Evolutionary conservation across 345 rosid genomes (phyloP), one percentile per base, ranked within the genome.

Genomic region (Adansonia digitata): DNA sequence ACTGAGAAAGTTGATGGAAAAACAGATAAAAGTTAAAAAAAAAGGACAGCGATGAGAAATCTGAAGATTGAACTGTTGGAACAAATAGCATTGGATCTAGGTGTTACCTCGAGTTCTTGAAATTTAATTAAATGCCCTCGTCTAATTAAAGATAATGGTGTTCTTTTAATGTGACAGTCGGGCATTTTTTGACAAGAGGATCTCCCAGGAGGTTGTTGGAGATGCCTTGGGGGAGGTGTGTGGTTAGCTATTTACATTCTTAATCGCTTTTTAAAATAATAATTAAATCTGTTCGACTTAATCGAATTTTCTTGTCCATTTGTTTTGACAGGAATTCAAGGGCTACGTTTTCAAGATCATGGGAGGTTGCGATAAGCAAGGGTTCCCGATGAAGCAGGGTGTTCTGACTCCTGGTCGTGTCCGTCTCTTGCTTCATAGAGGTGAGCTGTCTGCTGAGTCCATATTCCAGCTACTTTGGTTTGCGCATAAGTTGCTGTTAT

Each of bases 181-280:
- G 11, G 87, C 86, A 1, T 86, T 91, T 71, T 86, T 20, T 53
- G 96, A 91, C 66, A 90, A 87, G 87, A 90, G 95, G 79, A 81
- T 90, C 85, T 90, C 95, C 3, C 91, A 90, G 78, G 95, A 90
- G 78, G 95, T 91, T 80, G 81, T 78, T 56, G 95, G 95, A 73
- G 93, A 91, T 86, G 83, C 90, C 27, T 84, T 91, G 48, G 95
- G 93, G 64, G 95, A 91, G 90, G 93, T 91, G 26, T 46, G 65
- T 48, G 7, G 3, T 24, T 60, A 29, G 20, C 22, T 20, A 55
- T 29, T 17, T 78, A 18, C 11, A 14, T 45, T 45, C 5, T 62
- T 5, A 29, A 24, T 76, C 39, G 13, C 52, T 2, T 52, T 34
- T 45, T n/a, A 4, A 45, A 2, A 4, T 42, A 12, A 8, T 40